Percentiles rank a stretch among this genome's conserved stretches.
Evolutionary conservation across 1,284 basidiomycete genomes (phyloP).

Genomic region (Ustilago cynodontis): DNA sequence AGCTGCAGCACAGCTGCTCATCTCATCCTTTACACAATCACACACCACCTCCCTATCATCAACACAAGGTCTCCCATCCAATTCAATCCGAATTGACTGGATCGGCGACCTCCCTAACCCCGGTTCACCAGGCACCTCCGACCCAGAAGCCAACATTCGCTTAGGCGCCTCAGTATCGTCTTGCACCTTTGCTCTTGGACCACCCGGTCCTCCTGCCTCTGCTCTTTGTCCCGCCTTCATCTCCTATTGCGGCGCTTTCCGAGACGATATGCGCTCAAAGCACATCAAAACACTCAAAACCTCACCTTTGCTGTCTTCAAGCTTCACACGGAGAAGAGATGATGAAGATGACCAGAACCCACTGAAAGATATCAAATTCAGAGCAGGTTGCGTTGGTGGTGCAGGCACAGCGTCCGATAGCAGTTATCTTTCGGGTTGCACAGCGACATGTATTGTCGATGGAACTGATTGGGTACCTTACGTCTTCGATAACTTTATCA

Average conservation of each 20-base stretch:
- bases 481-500: constrained; percentile 33
- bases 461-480: constrained; percentile 38
- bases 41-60: too few species aligned
- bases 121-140: background rate
- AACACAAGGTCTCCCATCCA: background rate
- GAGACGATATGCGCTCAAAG: constrained; percentile 12
- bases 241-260: constrained; percentile 19
- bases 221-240: constrained; percentile 37
- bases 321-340: background rate
- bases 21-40: background rate
- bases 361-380: constrained; percentile 11
- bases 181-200: constrained; percentile 42
- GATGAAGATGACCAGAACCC: constrained; percentile 27
- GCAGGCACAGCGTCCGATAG: constrained; percentile 4
- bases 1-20: constrained; percentile 1
- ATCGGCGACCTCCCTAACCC: constrained; percentile 14
- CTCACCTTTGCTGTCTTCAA: constrained; percentile 7
- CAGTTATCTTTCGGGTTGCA: constrained; percentile 27
- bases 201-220: constrained; percentile 19
- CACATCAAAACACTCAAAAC: constrained; percentile 24
- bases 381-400: constrained; percentile 31
- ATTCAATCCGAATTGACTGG: background rate
- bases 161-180: constrained; percentile 14
- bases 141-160: background rate
- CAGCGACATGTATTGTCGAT: constrained; percentile 37